These are phyloP conservation scores for Trichosporon faecale DNA, from an alignment of 1,284 basidiomycete genomes.

Conservation along the genomic window DNA sequence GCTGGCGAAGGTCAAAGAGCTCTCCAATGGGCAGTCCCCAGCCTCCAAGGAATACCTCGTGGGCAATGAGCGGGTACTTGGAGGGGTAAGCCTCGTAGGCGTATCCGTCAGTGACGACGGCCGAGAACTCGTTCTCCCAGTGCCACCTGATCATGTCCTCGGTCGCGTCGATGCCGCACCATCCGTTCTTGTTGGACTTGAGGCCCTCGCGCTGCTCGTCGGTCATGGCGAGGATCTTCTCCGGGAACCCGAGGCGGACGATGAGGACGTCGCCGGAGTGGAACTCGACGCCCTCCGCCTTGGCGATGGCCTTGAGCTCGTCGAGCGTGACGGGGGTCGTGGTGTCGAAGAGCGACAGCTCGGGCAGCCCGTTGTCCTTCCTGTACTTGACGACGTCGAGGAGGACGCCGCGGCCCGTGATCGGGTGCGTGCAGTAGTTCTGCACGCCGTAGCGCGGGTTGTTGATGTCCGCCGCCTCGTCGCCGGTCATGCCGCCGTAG, in stretches of 20 bases:
- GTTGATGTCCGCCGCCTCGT: conserved; percentile 15
- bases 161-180: conserved; percentile 33
- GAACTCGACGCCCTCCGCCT: conserved; percentile 53
- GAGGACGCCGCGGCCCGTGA: conserved; percentile 25
- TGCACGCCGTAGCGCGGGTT: conserved; percentile 18
- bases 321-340: conserved; percentile 71
- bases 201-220: conserved; percentile 28
- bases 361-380: conserved; percentile 39
- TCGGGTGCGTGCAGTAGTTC: conserved; percentile 24
- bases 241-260: conserved; percentile 49
- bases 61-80: conserved; percentile 15
- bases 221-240: conserved; percentile 39
- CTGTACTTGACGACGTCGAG: conserved; percentile 35
- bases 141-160: conserved; percentile 49
- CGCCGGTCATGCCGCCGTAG: conserved; percentile 20
- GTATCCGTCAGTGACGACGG: conserved; percentile 50
- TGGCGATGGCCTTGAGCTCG: conserved; percentile 87
- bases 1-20: conserved; percentile 51
- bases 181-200: conserved; percentile 8
- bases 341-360: conserved; percentile 25
- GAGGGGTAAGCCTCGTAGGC: conserved; percentile 40
- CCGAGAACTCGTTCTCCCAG: conserved; percentile 54
- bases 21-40: conserved; percentile 52
- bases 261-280: conserved; percentile 46
- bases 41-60: conserved; percentile 43